Evolutionary conservation across 192 early-diverging fungal genomes (phyloP), one percentile per base, ranked within the genome.

Genomic region (Phlyctochytrium planicorne): DNA sequence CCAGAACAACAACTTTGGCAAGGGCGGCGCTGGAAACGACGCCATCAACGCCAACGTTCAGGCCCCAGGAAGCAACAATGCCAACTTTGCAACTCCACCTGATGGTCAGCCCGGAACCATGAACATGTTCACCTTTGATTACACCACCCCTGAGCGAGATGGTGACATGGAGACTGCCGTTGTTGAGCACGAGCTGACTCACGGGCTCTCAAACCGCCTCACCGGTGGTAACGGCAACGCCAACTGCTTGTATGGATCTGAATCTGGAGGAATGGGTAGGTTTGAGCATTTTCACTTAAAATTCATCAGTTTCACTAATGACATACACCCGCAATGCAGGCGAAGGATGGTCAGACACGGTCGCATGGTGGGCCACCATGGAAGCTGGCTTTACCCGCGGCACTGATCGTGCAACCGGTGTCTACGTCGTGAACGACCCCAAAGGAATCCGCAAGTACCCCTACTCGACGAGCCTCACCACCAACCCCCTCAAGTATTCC

Each of bases 21-120:
- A 83, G n/a, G 89, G 90, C n/a, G 94, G 94, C 6, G 68, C 74
- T 36, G 92, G 83, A 52, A 79, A 79, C 34, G 96, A 96, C 80
- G 83, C 88, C n/a, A 92, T 98, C 1, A 88, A 95, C 70, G 94
- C 93, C 29, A 91, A 91, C 73, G 93, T 91, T 10, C 96, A 98
- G 75, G 91, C 93, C 2, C 88, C 88, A 35, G 96, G 94, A 52
- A 87, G 84, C 63, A 91, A 94, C 75, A 95, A 95, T 82, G 95
- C 95, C 63, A 94, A 95, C 73, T 98, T 98, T 85, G 92, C 93
- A 6, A 95, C 96, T 30, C 94, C 94, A 24, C 93, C 93, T 0
- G 95, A 97, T 82, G 95, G 95, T 60, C 47, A 37, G 23, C n/a
- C 20, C 35, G 63, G 63, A 6, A 20, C 10, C 35, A 65, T 65